These are phyloP conservation scores for Bryoerythrophyllum caledonicum DNA, from an alignment of 225 moss, liverwort and hornwort species.

Conservation along the genomic window DNA sequence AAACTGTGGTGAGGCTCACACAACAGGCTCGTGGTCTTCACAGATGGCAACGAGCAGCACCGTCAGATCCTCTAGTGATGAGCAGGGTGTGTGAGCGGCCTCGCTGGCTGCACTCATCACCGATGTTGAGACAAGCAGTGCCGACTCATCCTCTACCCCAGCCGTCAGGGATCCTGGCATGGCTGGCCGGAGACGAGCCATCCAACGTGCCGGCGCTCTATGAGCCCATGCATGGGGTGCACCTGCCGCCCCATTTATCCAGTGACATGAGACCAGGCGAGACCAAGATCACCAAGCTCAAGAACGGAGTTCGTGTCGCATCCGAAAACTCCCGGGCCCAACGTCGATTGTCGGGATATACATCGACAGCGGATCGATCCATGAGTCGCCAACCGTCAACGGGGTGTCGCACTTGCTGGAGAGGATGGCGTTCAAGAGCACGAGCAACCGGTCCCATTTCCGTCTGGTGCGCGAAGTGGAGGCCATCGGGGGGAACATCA, in stretches of 20 bases:
- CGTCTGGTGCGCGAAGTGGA: slow-evolving; percentile 50
- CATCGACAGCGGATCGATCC: slow-evolving; percentile 45
- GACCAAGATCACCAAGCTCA: slow-evolving; percentile 52
- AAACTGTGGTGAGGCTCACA: neutral
- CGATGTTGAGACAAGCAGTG: slow-evolving; percentile 4
- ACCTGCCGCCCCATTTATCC: slow-evolving; percentile 27
- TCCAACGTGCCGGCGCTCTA: slow-evolving; percentile 29
- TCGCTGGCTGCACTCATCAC: slow-evolving; percentile 28
- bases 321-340: slow-evolving; percentile 45
- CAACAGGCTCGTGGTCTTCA: neutral
- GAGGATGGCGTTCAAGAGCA: slow-evolving; percentile 62
- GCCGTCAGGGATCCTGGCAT: slow-evolving; percentile 24
- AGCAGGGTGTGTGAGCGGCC: too few relatives aligned
- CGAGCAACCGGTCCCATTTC: slow-evolving; percentile 49
- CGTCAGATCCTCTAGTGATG: too few relatives aligned
- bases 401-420: slow-evolving; percentile 54
- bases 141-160: slow-evolving; percentile 10
- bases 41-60: too few relatives aligned
- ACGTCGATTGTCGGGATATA: slow-evolving; percentile 46
- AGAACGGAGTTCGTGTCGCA: slow-evolving; percentile 46
- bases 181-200: slow-evolving; percentile 60
- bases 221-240: slow-evolving; percentile 44
- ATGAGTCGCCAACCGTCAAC: slow-evolving; percentile 32
- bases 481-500: slow-evolving; percentile 48
- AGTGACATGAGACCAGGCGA: slow-evolving; percentile 20